Evolutionary conservation across 2,329 filamentous ascomycete genomes (phyloP).

Genomic region (Achaetomium macrosporum): DNA sequence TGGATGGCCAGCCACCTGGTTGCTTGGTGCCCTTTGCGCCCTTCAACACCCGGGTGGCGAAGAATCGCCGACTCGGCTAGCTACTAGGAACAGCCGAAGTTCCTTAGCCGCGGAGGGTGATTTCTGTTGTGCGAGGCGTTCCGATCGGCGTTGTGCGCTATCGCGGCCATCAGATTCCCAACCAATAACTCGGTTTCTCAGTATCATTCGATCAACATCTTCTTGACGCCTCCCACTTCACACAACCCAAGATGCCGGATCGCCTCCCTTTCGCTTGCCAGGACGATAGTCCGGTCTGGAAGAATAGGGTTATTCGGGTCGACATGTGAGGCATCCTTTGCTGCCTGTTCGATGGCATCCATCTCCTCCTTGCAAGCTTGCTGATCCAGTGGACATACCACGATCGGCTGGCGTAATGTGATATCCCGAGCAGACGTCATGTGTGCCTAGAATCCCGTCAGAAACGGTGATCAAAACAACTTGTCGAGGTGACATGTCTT

Average conservation of each 20-base stretch:
- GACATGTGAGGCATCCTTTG: constrained; percentile 83
- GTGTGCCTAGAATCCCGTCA: constrained; percentile 60
- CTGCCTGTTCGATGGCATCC: constrained; percentile 94
- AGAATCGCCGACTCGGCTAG: too few relatives aligned
- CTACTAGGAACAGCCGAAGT: too few relatives aligned
- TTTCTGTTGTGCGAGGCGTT: too few relatives aligned
- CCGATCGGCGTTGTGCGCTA: background rate
- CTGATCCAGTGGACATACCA: constrained; percentile 92
- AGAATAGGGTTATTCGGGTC: constrained; percentile 88
- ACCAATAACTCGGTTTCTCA: background rate
- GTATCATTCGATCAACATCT: constrained; percentile 57
- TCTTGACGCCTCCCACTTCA: constrained; percentile 58
- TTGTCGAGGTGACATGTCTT: constrained; percentile 23
- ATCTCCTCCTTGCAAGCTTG: constrained; percentile 97
- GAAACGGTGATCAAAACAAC: background rate
- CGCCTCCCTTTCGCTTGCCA: constrained; percentile 65
- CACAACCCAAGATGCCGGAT: constrained; percentile 58
- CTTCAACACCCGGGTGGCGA: too few relatives aligned
- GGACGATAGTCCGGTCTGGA: constrained; percentile 77
- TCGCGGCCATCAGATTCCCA: background rate
- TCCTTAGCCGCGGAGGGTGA: too few relatives aligned
- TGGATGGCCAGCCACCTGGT: too few relatives aligned
- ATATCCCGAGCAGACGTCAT: constrained; percentile 86
- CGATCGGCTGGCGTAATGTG: constrained; percentile 80
- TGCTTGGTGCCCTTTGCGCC: too few relatives aligned